These are phyloP conservation scores for Colletotrichum melonis DNA, from an alignment of 2,329 filamentous ascomycete species.

Conservation along the genomic window DNA sequence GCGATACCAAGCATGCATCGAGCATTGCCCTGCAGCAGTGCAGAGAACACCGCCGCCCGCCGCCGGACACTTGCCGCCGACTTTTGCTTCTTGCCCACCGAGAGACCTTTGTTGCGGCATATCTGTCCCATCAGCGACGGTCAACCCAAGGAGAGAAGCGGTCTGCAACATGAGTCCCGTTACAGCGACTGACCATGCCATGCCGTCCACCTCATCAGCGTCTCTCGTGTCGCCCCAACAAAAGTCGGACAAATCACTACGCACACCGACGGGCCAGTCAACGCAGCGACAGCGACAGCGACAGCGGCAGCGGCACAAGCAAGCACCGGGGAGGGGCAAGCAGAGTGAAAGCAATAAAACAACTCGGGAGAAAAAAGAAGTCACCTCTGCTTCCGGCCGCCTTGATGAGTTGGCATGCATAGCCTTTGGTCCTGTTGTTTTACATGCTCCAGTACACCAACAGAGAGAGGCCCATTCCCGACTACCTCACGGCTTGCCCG, in stretches of 20 bases:
- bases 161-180: constrained; percentile 4
- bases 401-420: constrained; percentile 36
- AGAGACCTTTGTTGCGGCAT: background rate
- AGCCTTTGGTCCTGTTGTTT: constrained; percentile 32
- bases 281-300: constrained; percentile 15
- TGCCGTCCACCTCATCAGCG: constrained; percentile 11
- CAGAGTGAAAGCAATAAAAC: background rate
- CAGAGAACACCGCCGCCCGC: background rate
- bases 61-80: background rate
- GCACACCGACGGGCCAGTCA: constrained; percentile 18
- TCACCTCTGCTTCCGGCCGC: constrained; percentile 25
- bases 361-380: background rate
- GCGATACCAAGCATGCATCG: constrained; percentile 8
- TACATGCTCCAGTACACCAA: constrained; percentile 21
- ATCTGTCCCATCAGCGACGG: background rate
- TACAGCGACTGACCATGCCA: background rate
- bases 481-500: background rate
- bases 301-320: background rate
- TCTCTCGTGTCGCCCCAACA: constrained; percentile 23
- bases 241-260: constrained; percentile 27
- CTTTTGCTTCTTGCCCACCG: background rate
- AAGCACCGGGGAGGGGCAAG: background rate
- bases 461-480: background rate
- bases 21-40: background rate
- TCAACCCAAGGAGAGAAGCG: background rate